Evolutionary conservation across 176 grass and related monocot genomes (phyloP), one percentile per base, ranked within the genome.

Genomic region (Zea luxurians): DNA sequence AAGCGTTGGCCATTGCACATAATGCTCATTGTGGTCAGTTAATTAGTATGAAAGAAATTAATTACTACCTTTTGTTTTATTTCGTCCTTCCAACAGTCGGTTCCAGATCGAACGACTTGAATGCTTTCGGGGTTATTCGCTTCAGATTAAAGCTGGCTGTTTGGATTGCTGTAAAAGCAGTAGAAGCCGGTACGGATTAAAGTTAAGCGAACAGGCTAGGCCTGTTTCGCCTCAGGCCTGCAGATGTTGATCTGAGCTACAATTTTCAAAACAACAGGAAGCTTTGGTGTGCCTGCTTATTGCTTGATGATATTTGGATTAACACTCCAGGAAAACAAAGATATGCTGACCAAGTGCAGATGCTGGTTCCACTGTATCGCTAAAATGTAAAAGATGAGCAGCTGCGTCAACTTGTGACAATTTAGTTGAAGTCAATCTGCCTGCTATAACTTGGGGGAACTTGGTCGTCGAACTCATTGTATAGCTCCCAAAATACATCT

Each of bases 311-410:
- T 20, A 78, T 77, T 74, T 18, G 21, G 18, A 74, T 27, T 27
- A 50, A 10, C 52, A 73, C 71, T 90, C 48, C 36, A 90, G 80
- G 42, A 60, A 12, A 81, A 74, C 46, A 78, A 89, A 65, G 70
- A 68, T 44, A 48, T 15, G 48, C 13, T 81, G 83, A 74, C 61
- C 0, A 45, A 86, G 82, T 79, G 61, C 13, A 48, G 73, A 71
- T 79, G 63, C 17, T 93, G 71, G 44, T 27, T 27, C 27, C 27
- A 27, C 27, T 27, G 27, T 27, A 27, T 27, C 27, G 27, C 27
- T 27, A 27, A 27, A 27, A 27, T 27, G 27, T 27, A 27, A 27
- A 27, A 27, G 27, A 27, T 27, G 27, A 27, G 27, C 27, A 27
- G 27, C 27, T 27, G 27, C 27, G 27, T 27, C 27, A 27, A 27